Base-by-base conservation (phyloP, 2,329 filamentous ascomycete species). In the Sporothrix humicola region DNA sequence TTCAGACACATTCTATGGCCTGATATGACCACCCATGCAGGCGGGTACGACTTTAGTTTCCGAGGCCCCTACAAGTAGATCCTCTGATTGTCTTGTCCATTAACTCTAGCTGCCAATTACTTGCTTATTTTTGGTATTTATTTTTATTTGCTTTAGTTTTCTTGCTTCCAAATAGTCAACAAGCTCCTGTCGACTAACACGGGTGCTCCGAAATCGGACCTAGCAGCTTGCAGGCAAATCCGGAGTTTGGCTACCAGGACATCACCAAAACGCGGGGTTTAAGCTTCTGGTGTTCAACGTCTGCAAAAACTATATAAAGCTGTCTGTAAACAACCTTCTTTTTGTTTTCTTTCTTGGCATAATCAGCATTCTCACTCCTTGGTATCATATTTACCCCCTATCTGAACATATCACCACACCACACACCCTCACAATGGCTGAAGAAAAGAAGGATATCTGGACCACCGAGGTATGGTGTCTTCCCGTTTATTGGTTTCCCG, bases 371-470 rank as follows among this genome's bases (percentile, higher is more conserved):
- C 26, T 58, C 31, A 2, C 48, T 13, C 12, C 50, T 15, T 15
- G 42, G 20, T 2, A 59, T 20, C 17, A 7, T 20, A 31, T 61
- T 37, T 71, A 13, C 54, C 58, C 3, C 13, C 23, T 42, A 26
- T 26, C 3, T 6, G 12, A 3, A 12, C 58, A 37, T 61, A 44
- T 7, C 20, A 6, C 9, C 20, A 23, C 56, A 9, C 3, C 31
- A 52, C 15, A 23, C 68, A 37, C 26, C 3, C 12, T 52, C 68
- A 73, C 44, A 56, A 79, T 79, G 77, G 71, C 76, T 5, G n/a
- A 75, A 0, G 72, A 76, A 52, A 69, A 77, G 23, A 76, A 77
- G 26, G 83, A 85, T 61, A 79, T 82, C 61, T 84, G 83, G 83
- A 81, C 82, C 4, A 80, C 82, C 1, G 81, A 84, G 80, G 83